Conservation (phyloP, 495 filamentous ascomycete species). For the Aspergillus panamensis region DNA sequence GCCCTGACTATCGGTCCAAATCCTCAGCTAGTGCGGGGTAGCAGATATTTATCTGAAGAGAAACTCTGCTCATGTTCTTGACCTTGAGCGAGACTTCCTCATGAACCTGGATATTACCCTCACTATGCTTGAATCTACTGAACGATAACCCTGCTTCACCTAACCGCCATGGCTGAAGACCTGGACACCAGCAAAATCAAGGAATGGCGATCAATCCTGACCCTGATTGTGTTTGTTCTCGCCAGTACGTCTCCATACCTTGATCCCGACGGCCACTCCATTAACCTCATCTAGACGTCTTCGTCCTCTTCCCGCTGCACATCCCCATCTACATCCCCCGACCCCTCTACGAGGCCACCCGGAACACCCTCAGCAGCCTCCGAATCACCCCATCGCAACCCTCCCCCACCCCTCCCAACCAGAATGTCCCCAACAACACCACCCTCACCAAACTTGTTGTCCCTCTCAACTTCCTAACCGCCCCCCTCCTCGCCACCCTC, state of each 20-base stretch:
- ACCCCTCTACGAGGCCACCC: background rate
- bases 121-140: background rate
- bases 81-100: background rate
- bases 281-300: background rate
- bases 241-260: slow-evolving; percentile 2
- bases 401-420: background rate
- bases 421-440: background rate
- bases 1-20: background rate
- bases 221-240: slow-evolving; percentile 10
- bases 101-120: background rate
- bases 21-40: background rate
- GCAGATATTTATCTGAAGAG: background rate
- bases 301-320: slow-evolving; percentile 12
- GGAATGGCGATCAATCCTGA: slow-evolving; percentile 16
- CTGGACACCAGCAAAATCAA: slow-evolving; percentile 8
- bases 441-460: slow-evolving; percentile 1
- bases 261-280: background rate
- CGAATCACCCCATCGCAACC: background rate
- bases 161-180: slow-evolving; percentile 1
- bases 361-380: background rate
- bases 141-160: background rate
- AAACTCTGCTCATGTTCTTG: background rate
- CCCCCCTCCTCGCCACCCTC: slow-evolving; percentile 10
- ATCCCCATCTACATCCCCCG: slow-evolving; percentile 11
- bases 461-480: slow-evolving; percentile 15